Base-by-base conservation (phyloP, 208 protist genomes). In the Leishmania martiniquensis region DNA sequence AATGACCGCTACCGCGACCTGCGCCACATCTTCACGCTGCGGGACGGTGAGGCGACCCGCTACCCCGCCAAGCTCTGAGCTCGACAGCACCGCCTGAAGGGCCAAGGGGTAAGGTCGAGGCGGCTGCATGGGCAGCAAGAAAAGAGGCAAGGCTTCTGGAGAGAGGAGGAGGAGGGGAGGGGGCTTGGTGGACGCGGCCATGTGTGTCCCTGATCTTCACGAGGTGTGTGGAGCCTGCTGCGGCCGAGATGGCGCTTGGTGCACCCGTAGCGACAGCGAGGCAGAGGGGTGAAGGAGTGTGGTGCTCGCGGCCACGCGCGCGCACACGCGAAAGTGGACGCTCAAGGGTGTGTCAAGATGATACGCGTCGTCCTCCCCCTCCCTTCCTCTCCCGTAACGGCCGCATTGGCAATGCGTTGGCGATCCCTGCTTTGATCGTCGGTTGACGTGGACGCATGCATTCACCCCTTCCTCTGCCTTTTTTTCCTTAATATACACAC, bases 1-100 rank as follows among this genome's bases (percentile, higher is more conserved):
- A 96, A 96, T 75, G 94, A 97, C 60, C 84, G 90, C 13, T 97
- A 96, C 67, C 82, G 96, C 45, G 82, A 88, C 70, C 82, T 96
- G 39, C 87, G 93, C 10, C 90, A 97, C 83, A 87, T 98, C 42
- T 93, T 97, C 63, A 83, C 82, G 6, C 82, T 97, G 49, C 94
- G 91, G 68, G 84, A 89, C 49, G 85, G 83, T 34, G 89, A 95
- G 75, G 85, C 81, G 49, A 83, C 42, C 42, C 87, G 89, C 20
- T 96, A 90, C 78, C 87, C 87, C 32, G 52, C 80, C 1, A 87
- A 92, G 71, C 80, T 97, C 51, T 95, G 80, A 54, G 34, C 67
- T 37, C 44, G 49, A 62, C 6, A 29, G 1, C 44, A 52, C 42
- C 20, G 29, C n/a, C n/a, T 22, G 47, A n/a, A 20, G 37, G 49